These are phyloP conservation scores for Plasmodium ovale DNA, from an alignment of 169 alveolate species.

Conservation along the genomic window DNA sequence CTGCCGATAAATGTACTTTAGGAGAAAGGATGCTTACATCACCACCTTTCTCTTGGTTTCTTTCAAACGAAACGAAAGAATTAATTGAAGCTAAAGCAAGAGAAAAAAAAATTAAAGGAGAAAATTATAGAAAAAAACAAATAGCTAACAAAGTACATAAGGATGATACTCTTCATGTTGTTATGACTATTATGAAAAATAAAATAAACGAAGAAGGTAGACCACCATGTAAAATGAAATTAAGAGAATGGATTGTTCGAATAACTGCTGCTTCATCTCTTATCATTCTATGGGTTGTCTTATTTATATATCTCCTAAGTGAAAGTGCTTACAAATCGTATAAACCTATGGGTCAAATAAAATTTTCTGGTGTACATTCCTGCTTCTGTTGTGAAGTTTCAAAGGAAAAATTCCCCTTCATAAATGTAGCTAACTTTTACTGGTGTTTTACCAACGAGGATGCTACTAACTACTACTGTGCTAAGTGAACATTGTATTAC, in stretches of 20 bases:
- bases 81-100: constrained; percentile 65
- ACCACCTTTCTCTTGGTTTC: constrained; percentile 78
- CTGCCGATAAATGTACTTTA: constrained; percentile 82
- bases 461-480: constrained; percentile 34
- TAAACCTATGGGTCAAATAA: constrained; percentile 81
- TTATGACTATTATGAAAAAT: constrained; percentile 75
- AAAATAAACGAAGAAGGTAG: constrained; percentile 79
- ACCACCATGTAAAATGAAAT: constrained; percentile 81
- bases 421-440: neutral
- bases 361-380: constrained; percentile 79
- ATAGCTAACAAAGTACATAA: constrained; percentile 70
- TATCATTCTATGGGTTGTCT: constrained; percentile 45
- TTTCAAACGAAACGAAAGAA: constrained; percentile 74
- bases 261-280: constrained; percentile 65
- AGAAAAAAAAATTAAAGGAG: constrained; percentile 76
- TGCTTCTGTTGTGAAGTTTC: constrained; percentile 80
- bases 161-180: constrained; percentile 52
- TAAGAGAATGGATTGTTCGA: constrained; percentile 83
- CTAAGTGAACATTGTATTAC: neutral
- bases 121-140: constrained; percentile 68
- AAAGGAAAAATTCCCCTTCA: constrained; percentile 18
- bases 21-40: constrained; percentile 78
- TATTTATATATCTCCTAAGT: constrained; percentile 62
- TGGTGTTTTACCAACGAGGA: constrained; percentile 59
- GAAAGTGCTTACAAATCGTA: constrained; percentile 77